These are phyloP conservation scores for Geotrichum carabidarum DNA, from an alignment of 1,139 yeast species.

Conservation along the genomic window DNA sequence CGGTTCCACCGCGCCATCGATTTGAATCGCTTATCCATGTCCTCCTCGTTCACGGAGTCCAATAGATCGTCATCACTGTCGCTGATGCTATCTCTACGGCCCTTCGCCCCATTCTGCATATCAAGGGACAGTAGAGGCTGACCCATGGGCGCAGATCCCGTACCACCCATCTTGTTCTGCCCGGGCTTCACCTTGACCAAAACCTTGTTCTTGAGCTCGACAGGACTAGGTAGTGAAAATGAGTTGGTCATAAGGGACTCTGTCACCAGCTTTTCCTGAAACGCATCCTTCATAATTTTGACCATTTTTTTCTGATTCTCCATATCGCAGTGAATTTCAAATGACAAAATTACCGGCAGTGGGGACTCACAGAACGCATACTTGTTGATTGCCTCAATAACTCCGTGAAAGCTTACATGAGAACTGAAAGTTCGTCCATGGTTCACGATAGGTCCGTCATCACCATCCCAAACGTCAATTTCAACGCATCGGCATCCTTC, in stretches of 20 bases:
- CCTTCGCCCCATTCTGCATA: background rate
- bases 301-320: constrained; percentile 60
- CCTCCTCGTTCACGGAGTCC: background rate
- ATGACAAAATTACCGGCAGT: constrained; percentile 77
- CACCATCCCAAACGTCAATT: constrained; percentile 93
- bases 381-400: constrained; percentile 64
- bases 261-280: constrained; percentile 57
- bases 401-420: constrained; percentile 63
- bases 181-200: constrained; percentile 65
- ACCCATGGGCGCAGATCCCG: constrained; percentile 33
- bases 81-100: background rate
- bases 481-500: constrained; percentile 92
- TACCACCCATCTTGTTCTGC: constrained; percentile 30
- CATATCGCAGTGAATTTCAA: constrained; percentile 73
- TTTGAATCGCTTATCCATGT: constrained; percentile 11
- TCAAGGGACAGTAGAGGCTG: background rate
- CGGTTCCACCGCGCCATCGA: background rate
- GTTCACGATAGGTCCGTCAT: constrained; percentile 74
- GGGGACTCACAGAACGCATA: constrained; percentile 84
- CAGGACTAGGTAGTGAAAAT: constrained; percentile 61
- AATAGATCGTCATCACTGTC: background rate
- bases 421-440: constrained; percentile 85
- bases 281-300: constrained; percentile 46
- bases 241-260: constrained; percentile 37
- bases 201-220: constrained; percentile 59